phyloP scores from a whole-genome alignment of 2,329 filamentous ascomycete species.

The Allantophomopsis cytisporea region DNA sequence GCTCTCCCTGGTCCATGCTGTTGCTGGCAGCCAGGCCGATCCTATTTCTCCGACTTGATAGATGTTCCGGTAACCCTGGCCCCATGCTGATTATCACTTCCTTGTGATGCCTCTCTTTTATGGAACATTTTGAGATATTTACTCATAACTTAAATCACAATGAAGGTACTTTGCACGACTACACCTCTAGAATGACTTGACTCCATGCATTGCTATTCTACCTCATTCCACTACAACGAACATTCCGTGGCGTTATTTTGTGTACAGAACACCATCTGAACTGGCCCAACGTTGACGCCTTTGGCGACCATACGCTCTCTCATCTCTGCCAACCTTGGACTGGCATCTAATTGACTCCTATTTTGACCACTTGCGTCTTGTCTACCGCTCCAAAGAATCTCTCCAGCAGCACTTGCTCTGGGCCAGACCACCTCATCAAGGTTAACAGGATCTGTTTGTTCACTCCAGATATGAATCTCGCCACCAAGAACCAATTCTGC shows the following conservation, averaged over 20 bases:
- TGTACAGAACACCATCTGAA: constrained; percentile 63
- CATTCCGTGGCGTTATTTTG: constrained; percentile 42
- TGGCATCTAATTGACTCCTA: constrained; percentile 56
- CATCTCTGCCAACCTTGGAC: constrained; percentile 59
- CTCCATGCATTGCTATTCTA: too few relatives aligned
- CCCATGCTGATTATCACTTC: too few relatives aligned
- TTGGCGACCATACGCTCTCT: constrained; percentile 60
- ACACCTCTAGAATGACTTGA: too few relatives aligned
- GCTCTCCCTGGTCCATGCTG: too few relatives aligned
- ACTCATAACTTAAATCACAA: too few relatives aligned
- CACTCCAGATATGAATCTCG: constrained; percentile 71
- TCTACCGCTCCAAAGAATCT: constrained; percentile 68
- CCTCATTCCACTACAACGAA: constrained; percentile 6
- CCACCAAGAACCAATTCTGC: constrained; percentile 64
- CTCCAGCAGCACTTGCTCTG: constrained; percentile 56
- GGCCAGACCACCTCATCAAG: constrained; percentile 72
- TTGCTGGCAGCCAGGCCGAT: too few relatives aligned
- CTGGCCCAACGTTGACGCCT: constrained; percentile 49
- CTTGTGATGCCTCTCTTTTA: too few relatives aligned
- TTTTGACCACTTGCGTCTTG: constrained; percentile 53
- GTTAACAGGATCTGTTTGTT: constrained; percentile 65
- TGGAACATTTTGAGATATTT: too few relatives aligned
- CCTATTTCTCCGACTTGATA: too few relatives aligned
- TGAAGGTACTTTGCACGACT: too few relatives aligned
- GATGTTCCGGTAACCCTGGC: too few relatives aligned